Evolutionary conservation across 129 eudicot species (phyloP).

Genomic region (Helichrysum umbraculigerum): DNA sequence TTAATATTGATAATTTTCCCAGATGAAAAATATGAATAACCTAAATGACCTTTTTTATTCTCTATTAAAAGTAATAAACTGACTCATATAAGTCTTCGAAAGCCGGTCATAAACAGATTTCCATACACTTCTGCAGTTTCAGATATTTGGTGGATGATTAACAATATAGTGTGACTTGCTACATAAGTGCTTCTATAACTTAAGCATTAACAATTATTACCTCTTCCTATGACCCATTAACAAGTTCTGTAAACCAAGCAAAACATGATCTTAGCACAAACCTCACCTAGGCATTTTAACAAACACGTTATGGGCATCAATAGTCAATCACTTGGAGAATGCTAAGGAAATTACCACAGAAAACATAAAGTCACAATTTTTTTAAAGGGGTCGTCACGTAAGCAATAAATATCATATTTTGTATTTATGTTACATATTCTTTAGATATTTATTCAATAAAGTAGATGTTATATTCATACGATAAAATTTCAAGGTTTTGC

Average conservation of each 20-base stretch:
- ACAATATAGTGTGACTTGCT: background rate
- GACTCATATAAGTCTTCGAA: background rate
- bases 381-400: too few relatives aligned
- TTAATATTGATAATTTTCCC: background rate
- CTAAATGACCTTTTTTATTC: background rate
- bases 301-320: slow-evolving; percentile 12
- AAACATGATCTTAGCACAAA: background rate
- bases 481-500: too few relatives aligned
- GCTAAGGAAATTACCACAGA: background rate
- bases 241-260: background rate
- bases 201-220: background rate
- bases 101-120: background rate
- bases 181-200: background rate
- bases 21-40: background rate
- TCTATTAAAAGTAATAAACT: background rate
- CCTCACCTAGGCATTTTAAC: slow-evolving; percentile 23
- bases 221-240: too few relatives aligned
- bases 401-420: too few relatives aligned
- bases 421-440: too few relatives aligned
- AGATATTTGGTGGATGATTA: background rate
- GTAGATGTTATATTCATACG: too few relatives aligned
- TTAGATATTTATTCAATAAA: too few relatives aligned
- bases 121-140: background rate
- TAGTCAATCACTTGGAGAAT: background rate
- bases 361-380: too few relatives aligned